These are phyloP conservation scores for Ricinus communis DNA, from an alignment of 345 rosid genomes.

Conservation along the genomic window DNA sequence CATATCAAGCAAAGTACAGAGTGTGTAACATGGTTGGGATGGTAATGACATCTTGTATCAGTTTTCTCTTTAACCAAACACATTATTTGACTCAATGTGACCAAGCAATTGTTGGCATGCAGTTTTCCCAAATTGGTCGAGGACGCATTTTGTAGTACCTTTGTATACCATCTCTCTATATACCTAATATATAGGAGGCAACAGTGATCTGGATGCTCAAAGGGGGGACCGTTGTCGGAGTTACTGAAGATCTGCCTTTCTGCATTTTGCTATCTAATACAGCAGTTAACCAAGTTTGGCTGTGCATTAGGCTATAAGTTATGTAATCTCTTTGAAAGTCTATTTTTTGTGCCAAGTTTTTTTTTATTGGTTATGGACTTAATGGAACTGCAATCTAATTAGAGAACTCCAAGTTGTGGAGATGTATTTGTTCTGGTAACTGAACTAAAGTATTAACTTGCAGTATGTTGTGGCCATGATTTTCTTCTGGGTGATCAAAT, in stretches of 20 bases:
- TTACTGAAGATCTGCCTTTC: slow-evolving; percentile 16
- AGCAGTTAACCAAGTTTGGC: slow-evolving; percentile 24
- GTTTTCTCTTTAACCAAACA: not conserved
- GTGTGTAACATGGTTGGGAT: slow-evolving; percentile 36
- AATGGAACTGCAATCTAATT: slow-evolving; percentile 12
- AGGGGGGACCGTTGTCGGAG: slow-evolving; percentile 12
- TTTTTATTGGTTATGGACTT: slow-evolving; percentile 3
- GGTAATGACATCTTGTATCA: slow-evolving; percentile 11
- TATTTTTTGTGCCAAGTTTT: slow-evolving; percentile 3
- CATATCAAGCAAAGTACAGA: slow-evolving; percentile 47
- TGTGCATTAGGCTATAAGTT: slow-evolving; percentile 27
- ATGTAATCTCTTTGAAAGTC: slow-evolving; percentile 24
- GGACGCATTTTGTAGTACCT: slow-evolving; percentile 6
- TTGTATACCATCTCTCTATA: slow-evolving; percentile 27
- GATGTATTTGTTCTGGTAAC: slow-evolving; percentile 7
- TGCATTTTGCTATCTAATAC: slow-evolving; percentile 18
- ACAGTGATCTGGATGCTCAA: slow-evolving; percentile 22
- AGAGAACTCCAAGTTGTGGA: slow-evolving; percentile 3
- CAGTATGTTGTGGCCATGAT: not conserved
- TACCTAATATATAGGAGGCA: slow-evolving; percentile 16
- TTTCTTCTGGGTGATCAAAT: not conserved
- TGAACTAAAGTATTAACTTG: slow-evolving; percentile 12
- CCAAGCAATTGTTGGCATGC: slow-evolving; percentile 11
- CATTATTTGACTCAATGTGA: not conserved
- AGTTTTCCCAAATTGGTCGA: slow-evolving; percentile 20